These are phyloP conservation scores for Backusella luteola DNA, from an alignment of 192 early-diverging fungal species.

Conservation along the genomic window DNA sequence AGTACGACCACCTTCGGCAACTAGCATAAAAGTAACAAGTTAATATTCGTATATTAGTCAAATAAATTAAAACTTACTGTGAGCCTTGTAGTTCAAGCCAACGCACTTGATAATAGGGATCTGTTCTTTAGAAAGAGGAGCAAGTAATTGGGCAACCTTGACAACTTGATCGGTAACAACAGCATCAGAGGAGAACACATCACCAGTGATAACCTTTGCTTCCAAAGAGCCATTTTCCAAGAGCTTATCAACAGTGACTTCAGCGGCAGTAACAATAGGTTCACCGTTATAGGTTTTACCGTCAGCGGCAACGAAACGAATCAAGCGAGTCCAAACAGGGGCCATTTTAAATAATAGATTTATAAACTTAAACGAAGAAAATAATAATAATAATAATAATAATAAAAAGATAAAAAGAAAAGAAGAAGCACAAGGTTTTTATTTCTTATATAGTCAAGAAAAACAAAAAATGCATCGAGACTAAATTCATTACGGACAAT, in stretches of 20 bases:
- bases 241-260: constrained; percentile 14
- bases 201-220: constrained; percentile 49
- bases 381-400: background rate
- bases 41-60: background rate
- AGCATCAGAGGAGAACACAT: constrained; percentile 36
- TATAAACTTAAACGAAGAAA: background rate
- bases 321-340: constrained; percentile 4
- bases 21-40: background rate
- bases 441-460: background rate
- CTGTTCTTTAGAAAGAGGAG: constrained; percentile 4
- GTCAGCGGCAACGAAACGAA: constrained; percentile 49
- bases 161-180: constrained; percentile 42
- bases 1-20: constrained; percentile 46
- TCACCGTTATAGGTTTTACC: constrained; percentile 49
- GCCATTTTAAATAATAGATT: constrained; percentile 3
- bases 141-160: constrained; percentile 29
- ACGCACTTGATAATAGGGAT: constrained; percentile 48
- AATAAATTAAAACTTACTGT: constrained; percentile 24
- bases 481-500: background rate
- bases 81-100: constrained; percentile 58
- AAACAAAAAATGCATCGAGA: background rate
- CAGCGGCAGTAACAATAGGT: constrained; percentile 28
- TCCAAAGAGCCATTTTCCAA: background rate
- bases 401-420: too few relatives aligned
- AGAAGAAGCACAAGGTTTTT: background rate